phyloP scores from a whole-genome alignment of 2,329 filamentous ascomycete species.

The Massarina eburnea region DNA sequence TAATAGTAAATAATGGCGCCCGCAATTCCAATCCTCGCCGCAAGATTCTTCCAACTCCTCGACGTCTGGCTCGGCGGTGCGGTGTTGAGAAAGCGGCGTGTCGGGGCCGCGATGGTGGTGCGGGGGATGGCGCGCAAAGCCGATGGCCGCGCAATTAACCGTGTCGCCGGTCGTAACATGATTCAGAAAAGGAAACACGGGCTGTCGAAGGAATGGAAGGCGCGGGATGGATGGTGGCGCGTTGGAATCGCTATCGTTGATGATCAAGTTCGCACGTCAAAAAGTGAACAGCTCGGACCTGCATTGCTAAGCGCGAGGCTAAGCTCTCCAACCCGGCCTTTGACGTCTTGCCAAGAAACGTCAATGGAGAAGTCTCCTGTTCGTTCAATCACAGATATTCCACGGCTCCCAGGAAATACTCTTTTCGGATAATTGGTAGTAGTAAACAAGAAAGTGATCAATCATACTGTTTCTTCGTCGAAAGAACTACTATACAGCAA shows the following conservation, averaged over 20 bases:
- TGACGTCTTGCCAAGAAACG: too few relatives aligned
- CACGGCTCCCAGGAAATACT: too few relatives aligned
- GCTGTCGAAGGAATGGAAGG: constrained; percentile 19
- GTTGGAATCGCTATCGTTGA: constrained; percentile 1
- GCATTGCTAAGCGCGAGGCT: constrained; percentile 10
- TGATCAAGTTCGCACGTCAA: not conserved
- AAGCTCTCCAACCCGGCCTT: too few relatives aligned
- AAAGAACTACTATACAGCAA: constrained; percentile 9
- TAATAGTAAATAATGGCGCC: constrained; percentile 86
- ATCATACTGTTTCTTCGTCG: not conserved
- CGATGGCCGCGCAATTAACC: constrained; percentile 43
- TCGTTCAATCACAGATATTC: too few relatives aligned
- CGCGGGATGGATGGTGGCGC: constrained; percentile 14
- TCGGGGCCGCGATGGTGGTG: constrained; percentile 25
- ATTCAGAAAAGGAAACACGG: constrained; percentile 20
- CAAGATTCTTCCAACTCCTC: constrained; percentile 79
- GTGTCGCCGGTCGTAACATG: constrained; percentile 58
- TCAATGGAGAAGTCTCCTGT: not conserved
- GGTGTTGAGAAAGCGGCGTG: constrained; percentile 59
- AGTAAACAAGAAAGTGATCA: not conserved
- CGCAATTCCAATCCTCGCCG: constrained; percentile 73
- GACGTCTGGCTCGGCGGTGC: constrained; percentile 64
- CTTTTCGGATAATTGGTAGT: not conserved
- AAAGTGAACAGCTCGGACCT: constrained; percentile 8
- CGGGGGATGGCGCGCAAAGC: constrained; percentile 43